A percentile compares a stretch with the other conserved stretches of the same genome.
These are phyloP conservation scores for Solanum corneliomulleri DNA, from an alignment of 257 asterid species.

Conservation along the genomic window DNA sequence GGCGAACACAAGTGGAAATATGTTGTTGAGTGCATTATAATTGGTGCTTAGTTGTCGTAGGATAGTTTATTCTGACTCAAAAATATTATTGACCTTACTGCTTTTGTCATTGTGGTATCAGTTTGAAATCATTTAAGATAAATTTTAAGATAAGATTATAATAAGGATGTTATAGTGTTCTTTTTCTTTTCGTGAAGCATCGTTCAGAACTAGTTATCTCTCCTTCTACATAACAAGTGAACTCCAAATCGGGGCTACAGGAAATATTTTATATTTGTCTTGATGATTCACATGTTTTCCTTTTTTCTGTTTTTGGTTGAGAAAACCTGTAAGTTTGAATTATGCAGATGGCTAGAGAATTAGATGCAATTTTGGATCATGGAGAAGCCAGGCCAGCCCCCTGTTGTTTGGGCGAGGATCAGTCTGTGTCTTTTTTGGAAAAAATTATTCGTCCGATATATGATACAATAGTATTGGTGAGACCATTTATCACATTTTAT, in stretches of 20 bases:
- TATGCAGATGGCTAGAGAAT: slow-evolving; percentile 86
- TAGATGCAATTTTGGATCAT: slow-evolving; percentile 75
- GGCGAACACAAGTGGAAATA: not conserved
- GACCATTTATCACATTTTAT: slow-evolving; percentile 9
- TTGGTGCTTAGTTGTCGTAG: not conserved
- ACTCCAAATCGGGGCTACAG: not conserved
- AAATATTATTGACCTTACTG: not conserved
- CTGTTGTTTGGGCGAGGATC: slow-evolving; percentile 45
- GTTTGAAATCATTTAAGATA: not conserved
- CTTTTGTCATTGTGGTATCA: not conserved
- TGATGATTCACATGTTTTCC: not conserved
- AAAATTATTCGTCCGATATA: slow-evolving; percentile 66
- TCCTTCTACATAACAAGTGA: not conserved
- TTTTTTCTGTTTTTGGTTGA: not conserved
- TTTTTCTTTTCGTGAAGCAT: not conserved
- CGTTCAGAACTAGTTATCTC: not conserved
- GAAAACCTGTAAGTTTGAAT: not conserved
- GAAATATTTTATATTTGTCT: not conserved
- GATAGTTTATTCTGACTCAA: not conserved
- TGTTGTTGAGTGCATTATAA: not conserved
- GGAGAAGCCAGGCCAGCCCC: slow-evolving; percentile 60
- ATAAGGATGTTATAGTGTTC: not conserved
- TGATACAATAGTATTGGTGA: slow-evolving; percentile 35
- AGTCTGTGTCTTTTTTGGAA: slow-evolving; percentile 63
- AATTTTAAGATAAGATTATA: not conserved